A percentile compares a stretch with the other conserved stretches of the same genome.
Evolutionary conservation across 129 eudicot genomes (phyloP).

Genomic region (Tagetes erecta): DNA sequence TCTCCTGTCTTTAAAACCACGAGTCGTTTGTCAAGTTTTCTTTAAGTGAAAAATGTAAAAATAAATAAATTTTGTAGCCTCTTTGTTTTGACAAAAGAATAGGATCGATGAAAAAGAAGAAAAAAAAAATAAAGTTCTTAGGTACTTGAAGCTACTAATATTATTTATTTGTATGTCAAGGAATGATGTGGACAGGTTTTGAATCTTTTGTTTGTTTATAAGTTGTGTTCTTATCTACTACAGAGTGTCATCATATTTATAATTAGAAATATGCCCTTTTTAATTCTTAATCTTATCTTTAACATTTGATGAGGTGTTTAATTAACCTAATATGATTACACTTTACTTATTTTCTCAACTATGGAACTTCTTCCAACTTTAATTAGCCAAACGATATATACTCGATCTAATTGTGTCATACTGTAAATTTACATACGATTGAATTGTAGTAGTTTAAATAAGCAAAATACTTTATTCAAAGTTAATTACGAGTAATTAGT

Average conservation of each 20-base stretch:
- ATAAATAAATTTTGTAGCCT: neutral
- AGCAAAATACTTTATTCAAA: no score
- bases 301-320: conserved; percentile 33
- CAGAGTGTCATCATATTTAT: conserved; percentile 48
- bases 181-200: conserved; percentile 53
- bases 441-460: no score
- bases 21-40: neutral
- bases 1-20: no score
- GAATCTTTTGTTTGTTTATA: conserved; percentile 27
- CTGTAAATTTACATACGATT: no score
- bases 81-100: neutral
- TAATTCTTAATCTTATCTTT: conserved; percentile 34
- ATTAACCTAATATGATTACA: conserved; percentile 28
- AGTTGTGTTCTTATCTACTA: conserved; percentile 57
- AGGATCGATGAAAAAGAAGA: no score
- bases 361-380: neutral
- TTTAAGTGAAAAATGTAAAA: neutral
- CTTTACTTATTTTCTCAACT: neutral
- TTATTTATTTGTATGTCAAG: conserved; percentile 21
- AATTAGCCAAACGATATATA: neutral
- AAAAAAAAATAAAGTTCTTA: neutral
- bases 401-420: no score
- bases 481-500: neutral
- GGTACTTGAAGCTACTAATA: conserved; percentile 2
- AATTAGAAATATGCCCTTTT: conserved; percentile 18